Base-by-base conservation (phyloP, 768 basidiomycete species). In the Auriculariales sp. region DNA sequence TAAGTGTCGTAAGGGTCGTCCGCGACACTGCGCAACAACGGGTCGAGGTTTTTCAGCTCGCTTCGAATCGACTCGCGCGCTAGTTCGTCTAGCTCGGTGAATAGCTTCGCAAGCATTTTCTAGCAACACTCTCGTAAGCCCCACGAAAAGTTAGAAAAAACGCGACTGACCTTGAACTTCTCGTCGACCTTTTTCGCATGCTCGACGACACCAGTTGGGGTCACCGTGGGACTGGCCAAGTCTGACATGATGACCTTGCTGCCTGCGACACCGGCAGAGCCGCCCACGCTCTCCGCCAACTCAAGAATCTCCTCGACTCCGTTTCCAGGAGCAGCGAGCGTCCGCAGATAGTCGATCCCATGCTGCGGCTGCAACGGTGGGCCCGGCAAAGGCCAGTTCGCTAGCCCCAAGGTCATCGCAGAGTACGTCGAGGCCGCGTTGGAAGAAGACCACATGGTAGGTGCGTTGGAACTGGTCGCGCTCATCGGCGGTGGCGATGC, bases 61-160 rank as follows among this genome's bases (percentile, higher is more conserved):
- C 87, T 83, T 62, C 75, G 81, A 62, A 92, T 91, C 12, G 78
- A 76, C 46, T 79, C 79, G 52, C 88, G 72, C 45, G 89, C 88
- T 44, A 87, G 77, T 33, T 74, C 70, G 64, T 93, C 90, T 22
- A 94, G 74, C 55, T 93, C 90, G 62, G 90, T 91, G 51, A 90
- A 65, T 9, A 94, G 66, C 34, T 66, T 67, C 17, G 77, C 73
- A n/a, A 81, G 83, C 54, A 92, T 79, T 81, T 91, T 93, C 90
- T 92, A 62, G 15, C 31, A 32, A 32, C 7, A 32, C 9, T 9
- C 15, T 15, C 7, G 15, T 32, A 7, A 32, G 31, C 15, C 17
- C 32, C n/a, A 32, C 4, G n/a, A 49, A 17, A 31, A 36, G 15
- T 19, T 50, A 30, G 25, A 17, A 27, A 29, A 28, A 49, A 29